These are phyloP conservation scores for Eleusine indica DNA, from an alignment of 176 grass and related monocot genomes.

Conservation along the genomic window DNA sequence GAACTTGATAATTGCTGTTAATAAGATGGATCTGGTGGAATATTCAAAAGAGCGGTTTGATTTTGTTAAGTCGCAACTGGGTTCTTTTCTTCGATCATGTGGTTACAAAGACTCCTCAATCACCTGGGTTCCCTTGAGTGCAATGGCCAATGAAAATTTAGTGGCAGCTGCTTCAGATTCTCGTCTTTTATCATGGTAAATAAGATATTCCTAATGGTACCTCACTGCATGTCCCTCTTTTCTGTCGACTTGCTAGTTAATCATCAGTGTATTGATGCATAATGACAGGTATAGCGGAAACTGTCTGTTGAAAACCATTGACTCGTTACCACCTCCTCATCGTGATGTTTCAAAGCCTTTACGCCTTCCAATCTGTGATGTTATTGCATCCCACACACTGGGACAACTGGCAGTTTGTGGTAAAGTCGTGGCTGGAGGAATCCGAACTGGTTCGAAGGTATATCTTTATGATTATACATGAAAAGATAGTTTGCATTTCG, in stretches of 20 bases:
- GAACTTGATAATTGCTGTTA: constrained; percentile 80
- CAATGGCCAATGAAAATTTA: constrained; percentile 87
- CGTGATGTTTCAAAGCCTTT: constrained; percentile 74
- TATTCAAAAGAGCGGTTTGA: constrained; percentile 71
- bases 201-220: constrained; percentile 8
- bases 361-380: constrained; percentile 82
- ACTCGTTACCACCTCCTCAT: constrained; percentile 54
- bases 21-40: constrained; percentile 84
- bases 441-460: constrained; percentile 83
- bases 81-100: constrained; percentile 76
- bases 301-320: constrained; percentile 73
- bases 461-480: not conserved
- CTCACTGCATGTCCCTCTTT: not conserved
- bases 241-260: not conserved
- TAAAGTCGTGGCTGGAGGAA: constrained; percentile 77
- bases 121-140: constrained; percentile 79
- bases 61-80: constrained; percentile 65
- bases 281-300: constrained; percentile 64
- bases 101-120: constrained; percentile 75
- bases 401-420: constrained; percentile 77
- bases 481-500: not conserved
- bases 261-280: constrained; percentile 16
- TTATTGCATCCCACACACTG: constrained; percentile 64
- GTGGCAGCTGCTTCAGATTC: constrained; percentile 54
- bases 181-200: constrained; percentile 81